Conservation (phyloP, 176 grass and related monocot species). For the Carex pumila region DNA sequence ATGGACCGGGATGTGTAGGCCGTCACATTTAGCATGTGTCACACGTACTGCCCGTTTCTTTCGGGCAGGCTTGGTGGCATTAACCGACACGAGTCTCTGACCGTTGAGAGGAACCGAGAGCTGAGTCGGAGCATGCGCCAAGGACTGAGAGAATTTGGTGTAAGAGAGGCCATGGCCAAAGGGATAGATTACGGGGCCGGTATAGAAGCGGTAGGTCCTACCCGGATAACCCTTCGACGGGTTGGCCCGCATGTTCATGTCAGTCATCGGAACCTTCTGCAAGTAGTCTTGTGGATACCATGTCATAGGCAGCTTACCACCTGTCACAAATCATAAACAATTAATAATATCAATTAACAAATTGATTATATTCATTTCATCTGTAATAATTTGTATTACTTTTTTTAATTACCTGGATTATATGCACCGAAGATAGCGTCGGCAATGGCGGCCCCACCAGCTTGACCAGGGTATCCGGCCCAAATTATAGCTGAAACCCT, state of each 20-base stretch:
- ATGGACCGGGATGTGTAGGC: constrained; percentile 44
- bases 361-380: background rate
- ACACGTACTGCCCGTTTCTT: constrained; percentile 34
- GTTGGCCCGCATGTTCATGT: constrained; percentile 76
- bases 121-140: constrained; percentile 36
- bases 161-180: constrained; percentile 80
- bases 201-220: constrained; percentile 79
- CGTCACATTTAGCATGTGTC: constrained; percentile 41
- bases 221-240: constrained; percentile 45
- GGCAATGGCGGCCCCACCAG: constrained; percentile 68
- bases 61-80: constrained; percentile 15
- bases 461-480: constrained; percentile 74
- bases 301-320: constrained; percentile 81
- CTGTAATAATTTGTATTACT: background rate
- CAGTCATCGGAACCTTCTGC: constrained; percentile 58
- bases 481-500: constrained; percentile 49
- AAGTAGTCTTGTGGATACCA: constrained; percentile 80
- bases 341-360: background rate
- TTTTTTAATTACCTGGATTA: constrained; percentile 42
- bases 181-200: constrained; percentile 52
- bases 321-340: constrained; percentile 16
- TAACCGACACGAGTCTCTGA: background rate
- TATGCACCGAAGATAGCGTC: constrained; percentile 63
- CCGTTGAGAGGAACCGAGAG: constrained; percentile 49
- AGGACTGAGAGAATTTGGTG: constrained; percentile 51